Base-by-base conservation (phyloP, 1,139 yeast species). In the Yamadazyma sp. region DNA sequence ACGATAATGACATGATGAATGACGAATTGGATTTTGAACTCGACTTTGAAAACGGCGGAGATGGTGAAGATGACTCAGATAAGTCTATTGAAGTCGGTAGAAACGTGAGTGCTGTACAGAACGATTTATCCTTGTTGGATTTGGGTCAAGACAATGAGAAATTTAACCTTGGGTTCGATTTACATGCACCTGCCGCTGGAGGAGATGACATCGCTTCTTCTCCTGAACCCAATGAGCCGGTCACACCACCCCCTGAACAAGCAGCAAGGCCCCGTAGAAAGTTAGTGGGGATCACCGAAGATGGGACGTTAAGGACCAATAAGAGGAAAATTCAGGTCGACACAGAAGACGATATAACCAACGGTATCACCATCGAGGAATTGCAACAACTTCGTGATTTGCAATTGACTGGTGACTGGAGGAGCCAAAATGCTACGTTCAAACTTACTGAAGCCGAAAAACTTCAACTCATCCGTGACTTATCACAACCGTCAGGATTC, bases 21-120 rank as follows among this genome's bases (percentile, higher is more conserved):
- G 73, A 82, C 48, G 77, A 77, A 40, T 63, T 77, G 36, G 77
- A 73, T 33, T 61, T 65, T 17, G 62, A 59, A 31, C 54, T 48
- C 16, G 49, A 43, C 17, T 47, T 43, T 25, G 44, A 36, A 3
- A 44, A 52, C 31, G 46, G 45, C n/a, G n/a, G n/a, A n/a, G n/a
- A n/a, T 30, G 43, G 43, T 15, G 17, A 24, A 11, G 49, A 42
- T 24, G 56, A 27, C 9, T 29, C 50, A 4, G 74, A 73, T 44
- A 45, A 50, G 35, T 70, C 77, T 2, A 66, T 77, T 16, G 82
- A 78, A 53, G 54, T 70, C 16, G 81, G 80, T 3, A 65, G 81
- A 55, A 66, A 71, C 37, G 70, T 60, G 25, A 17, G 34, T 15
- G 46, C 48, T 4, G 23, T 34, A 3, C 56, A 56, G 17, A 59